A percentile compares a stretch with the other conserved stretches of the same genome.
These are phyloP conservation scores for Eutypella sp. DNA, from an alignment of 2,329 filamentous ascomycete species.

Conservation along the genomic window DNA sequence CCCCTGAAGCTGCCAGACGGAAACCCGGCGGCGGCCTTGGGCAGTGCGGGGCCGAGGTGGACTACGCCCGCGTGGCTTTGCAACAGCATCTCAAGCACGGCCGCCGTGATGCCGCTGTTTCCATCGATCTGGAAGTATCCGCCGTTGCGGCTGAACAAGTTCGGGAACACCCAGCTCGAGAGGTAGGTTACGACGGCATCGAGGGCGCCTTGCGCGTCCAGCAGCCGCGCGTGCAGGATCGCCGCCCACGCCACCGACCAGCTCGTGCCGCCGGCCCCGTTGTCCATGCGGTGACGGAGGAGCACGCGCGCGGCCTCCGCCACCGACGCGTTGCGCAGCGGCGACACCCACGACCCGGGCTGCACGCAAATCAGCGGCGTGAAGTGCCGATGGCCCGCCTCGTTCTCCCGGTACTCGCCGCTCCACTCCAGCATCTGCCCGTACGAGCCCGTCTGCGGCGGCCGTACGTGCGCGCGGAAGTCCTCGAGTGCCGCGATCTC, in stretches of 20 bases:
- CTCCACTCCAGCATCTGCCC: slow-evolving; percentile 1
- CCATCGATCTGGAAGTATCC: slow-evolving; percentile 3
- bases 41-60: not conserved
- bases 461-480: not conserved
- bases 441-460: not conserved
- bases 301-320: not conserved
- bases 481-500: not conserved
- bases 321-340: not conserved
- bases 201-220: not conserved
- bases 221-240: not conserved
- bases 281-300: not conserved
- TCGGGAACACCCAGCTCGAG: not conserved
- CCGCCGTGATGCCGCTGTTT: not conserved
- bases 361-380: not conserved
- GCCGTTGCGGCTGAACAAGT: not conserved
- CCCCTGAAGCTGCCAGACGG: not conserved
- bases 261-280: not conserved
- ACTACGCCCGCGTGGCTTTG: not conserved
- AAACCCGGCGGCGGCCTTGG: not conserved
- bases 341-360: not conserved
- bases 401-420: not conserved
- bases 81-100: not conserved
- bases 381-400: not conserved
- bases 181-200: not conserved
- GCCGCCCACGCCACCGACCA: not conserved